These are phyloP conservation scores for Neopestalotiopsis rosae DNA, from an alignment of 2,329 filamentous ascomycete genomes.

Conservation along the genomic window DNA sequence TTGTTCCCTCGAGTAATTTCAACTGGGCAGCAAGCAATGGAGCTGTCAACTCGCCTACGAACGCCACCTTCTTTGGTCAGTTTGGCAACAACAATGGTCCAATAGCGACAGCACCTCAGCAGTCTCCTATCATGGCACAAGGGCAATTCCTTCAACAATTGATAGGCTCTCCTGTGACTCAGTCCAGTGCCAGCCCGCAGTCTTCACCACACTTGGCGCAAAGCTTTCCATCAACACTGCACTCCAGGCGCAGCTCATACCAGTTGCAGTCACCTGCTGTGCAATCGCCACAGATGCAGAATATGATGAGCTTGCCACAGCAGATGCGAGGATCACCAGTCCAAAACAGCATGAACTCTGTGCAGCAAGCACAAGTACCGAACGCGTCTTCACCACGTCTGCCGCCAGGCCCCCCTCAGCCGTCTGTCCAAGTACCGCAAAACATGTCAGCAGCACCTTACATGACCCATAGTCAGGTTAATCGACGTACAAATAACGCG, in stretches of 20 bases:
- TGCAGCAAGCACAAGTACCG: constrained; percentile 9
- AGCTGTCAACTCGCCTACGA: not conserved
- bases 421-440: not conserved
- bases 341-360: constrained; percentile 13
- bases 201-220: not conserved
- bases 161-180: not conserved
- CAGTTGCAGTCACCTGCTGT: constrained; percentile 4
- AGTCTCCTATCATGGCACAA: constrained; percentile 8
- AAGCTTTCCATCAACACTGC: not conserved
- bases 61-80: not conserved
- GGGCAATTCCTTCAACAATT: constrained; percentile 8
- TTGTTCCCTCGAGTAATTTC: not conserved
- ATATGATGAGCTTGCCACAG: not conserved
- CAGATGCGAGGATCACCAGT: constrained; percentile 16
- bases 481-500: not conserved
- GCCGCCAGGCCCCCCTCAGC: not conserved
- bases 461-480: not conserved
- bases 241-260: constrained; percentile 17
- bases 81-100: not conserved
- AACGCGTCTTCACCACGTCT: not conserved
- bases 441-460: not conserved
- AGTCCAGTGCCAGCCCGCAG: not conserved
- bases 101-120: not conserved
- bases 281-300: constrained; percentile 19
- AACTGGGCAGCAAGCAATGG: not conserved